These are phyloP conservation scores for Thelephora aurantiotincta DNA, from an alignment of 768 basidiomycete species.

Conservation along the genomic window DNA sequence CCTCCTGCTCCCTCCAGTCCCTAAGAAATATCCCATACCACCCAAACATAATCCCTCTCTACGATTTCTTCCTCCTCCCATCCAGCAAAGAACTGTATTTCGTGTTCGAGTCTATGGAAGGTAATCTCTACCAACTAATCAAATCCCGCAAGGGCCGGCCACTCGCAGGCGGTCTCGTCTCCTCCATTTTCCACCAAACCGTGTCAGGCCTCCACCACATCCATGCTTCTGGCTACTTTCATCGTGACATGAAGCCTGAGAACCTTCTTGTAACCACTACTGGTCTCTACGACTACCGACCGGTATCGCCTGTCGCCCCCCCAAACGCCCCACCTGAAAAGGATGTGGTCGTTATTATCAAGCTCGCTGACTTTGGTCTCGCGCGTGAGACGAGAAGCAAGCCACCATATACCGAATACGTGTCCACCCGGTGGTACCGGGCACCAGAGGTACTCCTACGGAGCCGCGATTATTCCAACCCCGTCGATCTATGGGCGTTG, in stretches of 20 bases:
- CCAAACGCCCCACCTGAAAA: constrained; percentile 61
- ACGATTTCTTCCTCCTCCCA: constrained; percentile 98
- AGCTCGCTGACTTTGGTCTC: constrained; percentile 96
- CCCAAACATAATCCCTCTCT: constrained; percentile 94
- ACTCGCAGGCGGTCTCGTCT: constrained; percentile 92
- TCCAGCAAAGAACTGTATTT: constrained; percentile 94
- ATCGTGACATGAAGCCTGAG: constrained; percentile 99
- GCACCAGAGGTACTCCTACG: constrained; percentile 92
- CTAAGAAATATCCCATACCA: constrained; percentile 89
- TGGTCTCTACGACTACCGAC: constrained; percentile 82
- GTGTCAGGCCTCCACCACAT: constrained; percentile 86
- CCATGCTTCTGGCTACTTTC: constrained; percentile 88
- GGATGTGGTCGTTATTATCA: constrained; percentile 94
- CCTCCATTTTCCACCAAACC: constrained; percentile 89
- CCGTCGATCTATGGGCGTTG: constrained; percentile 99
- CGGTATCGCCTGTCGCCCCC: constrained; percentile 55
- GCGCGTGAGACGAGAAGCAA: constrained; percentile 77
- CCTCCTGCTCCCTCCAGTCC: constrained; percentile 49
- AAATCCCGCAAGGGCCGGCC: constrained; percentile 91
- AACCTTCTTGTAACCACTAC: constrained; percentile 98
- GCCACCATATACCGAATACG: constrained; percentile 98
- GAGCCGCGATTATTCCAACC: constrained; percentile 87
- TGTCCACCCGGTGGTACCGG: constrained; percentile 98
- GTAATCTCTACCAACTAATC: constrained; percentile 98
- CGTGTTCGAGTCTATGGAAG: constrained; percentile 99